Base-by-base conservation (phyloP, 345 rosid genomes). In the Brassica incana region DNA sequence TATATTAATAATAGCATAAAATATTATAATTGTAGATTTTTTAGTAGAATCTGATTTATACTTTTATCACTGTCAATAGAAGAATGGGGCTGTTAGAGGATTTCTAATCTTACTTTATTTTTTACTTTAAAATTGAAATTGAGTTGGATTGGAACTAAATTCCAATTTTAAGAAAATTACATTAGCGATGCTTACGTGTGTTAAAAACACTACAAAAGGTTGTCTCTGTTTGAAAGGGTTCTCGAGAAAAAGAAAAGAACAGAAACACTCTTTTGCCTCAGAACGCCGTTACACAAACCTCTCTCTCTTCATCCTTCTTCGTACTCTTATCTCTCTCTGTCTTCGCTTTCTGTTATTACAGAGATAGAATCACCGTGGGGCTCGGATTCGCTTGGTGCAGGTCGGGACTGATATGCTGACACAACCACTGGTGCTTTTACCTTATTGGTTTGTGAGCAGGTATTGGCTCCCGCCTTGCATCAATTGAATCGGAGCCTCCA, bases 371-470 rank as follows among this genome's bases (percentile, higher is more conserved):
- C 77, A 85, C 89, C 85, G 90, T 88, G 92, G 90, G 90, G 81
- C 88, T 92, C 99, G 88, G 86, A 91, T 87, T 95, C 97, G 99
- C 99, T 95, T 95, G 99, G 98, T 94, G 98, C 97, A 94, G 97
- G 97, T 94, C 98, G 97, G 98, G 98, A 86, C 97, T 81, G 78
- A 82, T 86, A 82, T 67, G 50, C 84, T 70, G 36, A 38, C 62
- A 75, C 66, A 73, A 4, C 76, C 76, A 33, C 71, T 11, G 54
- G 61, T 80, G 76, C 27, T 14, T 30, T 40, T 15, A 16, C 14
- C 30, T 58, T 58, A 30, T 70, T 80, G 65, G 83, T 65, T 20
- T 80, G 83, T 80, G 82, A 77, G 36, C 50, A 68, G 72, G 65
- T 43, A 85, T 84, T 76, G 81, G 91, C 83, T 94, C 98, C 96